Evolutionary conservation across 352 stramenopile genomes (phyloP).

Genomic region (Phytophthora crassamura): DNA sequence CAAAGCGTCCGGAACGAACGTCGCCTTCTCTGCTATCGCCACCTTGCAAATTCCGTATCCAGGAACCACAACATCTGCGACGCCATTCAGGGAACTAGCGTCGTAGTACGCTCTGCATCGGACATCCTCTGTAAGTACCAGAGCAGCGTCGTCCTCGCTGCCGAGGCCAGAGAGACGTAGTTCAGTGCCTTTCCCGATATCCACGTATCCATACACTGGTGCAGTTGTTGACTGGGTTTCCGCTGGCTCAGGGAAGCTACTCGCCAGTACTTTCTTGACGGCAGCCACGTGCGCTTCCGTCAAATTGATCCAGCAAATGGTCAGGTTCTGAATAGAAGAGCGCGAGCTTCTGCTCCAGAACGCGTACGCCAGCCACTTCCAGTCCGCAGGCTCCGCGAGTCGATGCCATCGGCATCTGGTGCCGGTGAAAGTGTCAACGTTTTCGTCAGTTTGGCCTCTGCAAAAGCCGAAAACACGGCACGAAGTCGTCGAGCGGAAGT

Average conservation of each 20-base stretch:
- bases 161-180: background rate
- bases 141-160: background rate
- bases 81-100: background rate
- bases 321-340: background rate
- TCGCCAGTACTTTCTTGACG: background rate
- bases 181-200: background rate
- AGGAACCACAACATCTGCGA: conserved; percentile 1
- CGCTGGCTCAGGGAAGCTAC: background rate
- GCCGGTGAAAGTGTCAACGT: background rate
- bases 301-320: background rate
- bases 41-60: conserved; percentile 2
- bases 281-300: background rate
- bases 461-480: background rate
- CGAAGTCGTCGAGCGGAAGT: background rate
- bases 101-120: conserved; percentile 1
- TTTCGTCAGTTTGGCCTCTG: background rate
- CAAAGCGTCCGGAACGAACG: background rate
- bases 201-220: background rate
- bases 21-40: background rate
- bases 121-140: background rate
- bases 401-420: background rate
- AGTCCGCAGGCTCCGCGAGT: background rate
- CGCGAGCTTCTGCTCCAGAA: conserved; percentile 1
- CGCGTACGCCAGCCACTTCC: conserved; percentile 1
- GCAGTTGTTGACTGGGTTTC: background rate